Evolutionary conservation across 768 basidiomycete genomes (phyloP), one percentile per base, ranked within the genome.

Genomic region (Lepiota venenata): DNA sequence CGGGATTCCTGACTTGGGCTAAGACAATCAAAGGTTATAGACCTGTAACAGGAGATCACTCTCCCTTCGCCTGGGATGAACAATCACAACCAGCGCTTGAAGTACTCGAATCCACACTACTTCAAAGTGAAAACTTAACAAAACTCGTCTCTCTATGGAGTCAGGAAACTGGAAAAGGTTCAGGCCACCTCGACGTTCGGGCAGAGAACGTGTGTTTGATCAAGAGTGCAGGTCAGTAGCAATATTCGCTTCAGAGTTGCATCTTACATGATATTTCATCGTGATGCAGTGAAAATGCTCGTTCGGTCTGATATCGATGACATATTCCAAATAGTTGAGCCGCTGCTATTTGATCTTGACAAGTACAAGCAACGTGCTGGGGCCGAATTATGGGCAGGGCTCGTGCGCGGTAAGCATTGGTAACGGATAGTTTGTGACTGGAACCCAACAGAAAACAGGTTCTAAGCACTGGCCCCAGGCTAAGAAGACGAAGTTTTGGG

Each of bases 311-410:
- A 72, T 11, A 61, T 93, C 29, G 78, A 84, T 37, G 70, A 69
- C 21, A 68, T 87, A 18, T 70, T 89, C 29, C 64, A 69, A 12
- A 71, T 74, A 15, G 74, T 87, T 35, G 89, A 93, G 38, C 72
- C 80, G 11, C 63, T 91, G 25, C 70, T 91, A 38, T 71, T 69
- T 32, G 88, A 87, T 46, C 52, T 76, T 15, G 88, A 93, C 62
- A 88, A 90, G 56, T 93, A 87, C 73, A 91, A 92, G 69, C 93
- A 93, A 64, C 80, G 92, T 21, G 90, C 90, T 25, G 85, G 85
- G 21, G 76, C 73, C 39, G 78, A 80, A 62, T 65, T 93, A 29
- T 65, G 94, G 22, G 75, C 81, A 35, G 93, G 93, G 18, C 62
- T 93, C 45, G 69, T 91, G 52, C 80, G 93, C 58, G 93, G 88